These are phyloP conservation scores for Aureobasidium melanogenum DNA, from an alignment of 2,329 filamentous ascomycete species.

Conservation along the genomic window DNA sequence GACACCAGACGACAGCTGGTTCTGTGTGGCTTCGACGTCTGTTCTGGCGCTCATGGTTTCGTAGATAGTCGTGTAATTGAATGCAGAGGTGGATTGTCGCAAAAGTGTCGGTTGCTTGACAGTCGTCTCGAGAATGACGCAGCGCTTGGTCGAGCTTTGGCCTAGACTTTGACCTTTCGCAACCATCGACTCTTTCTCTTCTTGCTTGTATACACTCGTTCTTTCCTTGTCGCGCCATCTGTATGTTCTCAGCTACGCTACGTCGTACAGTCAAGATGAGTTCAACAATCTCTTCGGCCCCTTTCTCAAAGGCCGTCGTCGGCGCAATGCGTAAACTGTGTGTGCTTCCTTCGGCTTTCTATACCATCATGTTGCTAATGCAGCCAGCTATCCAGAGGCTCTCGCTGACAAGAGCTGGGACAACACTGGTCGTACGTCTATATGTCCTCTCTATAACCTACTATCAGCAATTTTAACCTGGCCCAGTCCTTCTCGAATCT, in stretches of 20 bases:
- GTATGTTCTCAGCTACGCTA: slow-evolving; percentile 24
- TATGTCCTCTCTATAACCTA: not conserved
- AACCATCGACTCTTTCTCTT: not conserved
- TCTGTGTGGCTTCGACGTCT: slow-evolving; percentile 39
- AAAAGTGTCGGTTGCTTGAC: not conserved
- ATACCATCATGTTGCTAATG: slow-evolving; percentile 15
- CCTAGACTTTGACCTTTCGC: not conserved
- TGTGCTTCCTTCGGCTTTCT: slow-evolving; percentile 27
- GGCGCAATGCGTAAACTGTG: slow-evolving; percentile 71
- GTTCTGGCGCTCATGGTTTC: slow-evolving; percentile 36
- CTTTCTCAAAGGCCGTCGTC: slow-evolving; percentile 62
- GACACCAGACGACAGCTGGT: slow-evolving; percentile 45
- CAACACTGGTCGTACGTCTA: slow-evolving; percentile 67
- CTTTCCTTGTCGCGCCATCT: not conserved
- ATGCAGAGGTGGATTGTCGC: not conserved
- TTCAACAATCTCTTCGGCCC: slow-evolving; percentile 36
- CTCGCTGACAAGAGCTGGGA: slow-evolving; percentile 88
- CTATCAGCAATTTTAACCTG: slow-evolving; percentile 7
- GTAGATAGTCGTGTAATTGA: not conserved
- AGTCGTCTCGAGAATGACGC: not conserved
- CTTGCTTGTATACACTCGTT: not conserved
- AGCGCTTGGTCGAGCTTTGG: not conserved
- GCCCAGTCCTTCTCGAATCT: slow-evolving; percentile 57
- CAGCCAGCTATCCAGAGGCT: slow-evolving; percentile 69
- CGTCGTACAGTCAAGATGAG: slow-evolving; percentile 33